Conservation (phyloP, 352 stramenopile genomes). For the Phytophthora pseudosyringae region DNA sequence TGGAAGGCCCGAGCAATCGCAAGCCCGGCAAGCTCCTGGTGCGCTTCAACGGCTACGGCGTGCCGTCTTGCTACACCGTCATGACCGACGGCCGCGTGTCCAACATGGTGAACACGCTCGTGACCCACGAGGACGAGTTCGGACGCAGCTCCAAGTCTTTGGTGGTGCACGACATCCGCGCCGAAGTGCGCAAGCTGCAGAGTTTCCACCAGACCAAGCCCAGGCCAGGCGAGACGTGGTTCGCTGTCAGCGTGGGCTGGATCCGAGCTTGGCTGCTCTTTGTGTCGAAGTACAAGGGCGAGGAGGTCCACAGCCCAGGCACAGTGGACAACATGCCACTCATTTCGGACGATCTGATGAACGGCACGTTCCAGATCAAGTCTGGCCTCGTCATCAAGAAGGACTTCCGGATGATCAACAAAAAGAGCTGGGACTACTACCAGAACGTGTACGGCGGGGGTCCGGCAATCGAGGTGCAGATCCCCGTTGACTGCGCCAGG, state of each 20-base stretch:
- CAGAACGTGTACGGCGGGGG: conserved; percentile 72
- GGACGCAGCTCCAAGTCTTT: conserved; percentile 46
- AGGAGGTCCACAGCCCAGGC: conserved; percentile 59
- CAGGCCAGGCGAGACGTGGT: conserved; percentile 68
- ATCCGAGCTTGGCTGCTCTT: conserved; percentile 78
- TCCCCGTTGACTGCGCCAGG: conserved; percentile 60
- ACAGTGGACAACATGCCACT: conserved; percentile 79
- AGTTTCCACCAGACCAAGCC: conserved; percentile 72
- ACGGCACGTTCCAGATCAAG: conserved; percentile 78
- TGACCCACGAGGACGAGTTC: conserved; percentile 81
- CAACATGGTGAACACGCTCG: conserved; percentile 49
- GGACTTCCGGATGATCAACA: conserved; percentile 85
- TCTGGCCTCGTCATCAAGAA: conserved; percentile 64
- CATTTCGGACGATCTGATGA: conserved; percentile 67
- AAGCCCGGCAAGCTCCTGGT: conserved; percentile 74
- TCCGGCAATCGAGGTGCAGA: conserved; percentile 71
- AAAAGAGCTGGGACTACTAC: conserved; percentile 81
- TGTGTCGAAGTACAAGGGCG: conserved; percentile 75
- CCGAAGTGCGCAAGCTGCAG: conserved; percentile 70
- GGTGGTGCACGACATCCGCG: conserved; percentile 59
- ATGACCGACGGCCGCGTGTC: conserved; percentile 59
- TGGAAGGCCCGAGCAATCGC: conserved; percentile 63
- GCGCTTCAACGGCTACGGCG: conserved; percentile 73
- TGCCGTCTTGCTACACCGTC: conserved; percentile 63
- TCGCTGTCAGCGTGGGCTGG: conserved; percentile 66